phyloP scores from a whole-genome alignment of 2,329 filamentous ascomycete species.

The Cladosporium oxysporum region DNA sequence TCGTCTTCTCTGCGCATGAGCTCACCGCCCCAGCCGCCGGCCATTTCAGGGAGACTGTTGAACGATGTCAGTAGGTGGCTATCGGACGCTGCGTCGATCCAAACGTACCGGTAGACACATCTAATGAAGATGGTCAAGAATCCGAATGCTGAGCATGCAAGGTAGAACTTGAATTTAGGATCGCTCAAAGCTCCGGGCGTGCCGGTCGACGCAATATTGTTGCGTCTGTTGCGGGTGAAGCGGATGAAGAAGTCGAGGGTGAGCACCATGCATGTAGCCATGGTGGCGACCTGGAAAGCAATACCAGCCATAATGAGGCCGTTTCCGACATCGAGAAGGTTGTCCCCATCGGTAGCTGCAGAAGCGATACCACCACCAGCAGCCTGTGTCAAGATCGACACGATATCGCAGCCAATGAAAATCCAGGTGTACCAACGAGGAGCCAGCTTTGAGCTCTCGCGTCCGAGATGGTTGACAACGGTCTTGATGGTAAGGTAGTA shows the following conservation, averaged over 20 bases:
- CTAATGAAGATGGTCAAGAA: constrained; percentile 67
- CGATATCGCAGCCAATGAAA: constrained; percentile 53
- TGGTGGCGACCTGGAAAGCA: constrained; percentile 46
- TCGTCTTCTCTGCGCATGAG: constrained; percentile 51
- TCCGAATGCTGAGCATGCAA: constrained; percentile 56
- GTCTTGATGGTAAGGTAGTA: constrained; percentile 53
- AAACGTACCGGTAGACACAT: constrained; percentile 58
- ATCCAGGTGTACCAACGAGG: constrained; percentile 52
- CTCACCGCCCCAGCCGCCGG: constrained; percentile 51
- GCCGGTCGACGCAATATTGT: neutral
- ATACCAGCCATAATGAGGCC: constrained; percentile 51
- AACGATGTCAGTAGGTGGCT: constrained; percentile 20
- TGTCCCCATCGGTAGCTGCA: constrained; percentile 34
- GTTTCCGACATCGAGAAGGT: constrained; percentile 41
- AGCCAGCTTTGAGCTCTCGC: constrained; percentile 43
- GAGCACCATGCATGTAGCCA: constrained; percentile 45
- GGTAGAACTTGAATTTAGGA: constrained; percentile 55
- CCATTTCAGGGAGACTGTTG: constrained; percentile 51
- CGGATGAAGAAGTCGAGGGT: constrained; percentile 43
- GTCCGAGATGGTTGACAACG: constrained; percentile 47
- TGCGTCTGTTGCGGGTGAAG: constrained; percentile 8
- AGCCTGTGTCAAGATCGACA: constrained; percentile 49
- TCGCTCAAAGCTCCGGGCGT: constrained; percentile 20
- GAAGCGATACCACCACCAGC: constrained; percentile 47
- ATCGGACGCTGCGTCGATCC: neutral